A percentile compares a stretch with the other conserved stretches of the same genome.
These are phyloP conservation scores for Syncephalastrum sp. DNA, from an alignment of 371 early-diverging fungal species.

Conservation along the genomic window DNA sequence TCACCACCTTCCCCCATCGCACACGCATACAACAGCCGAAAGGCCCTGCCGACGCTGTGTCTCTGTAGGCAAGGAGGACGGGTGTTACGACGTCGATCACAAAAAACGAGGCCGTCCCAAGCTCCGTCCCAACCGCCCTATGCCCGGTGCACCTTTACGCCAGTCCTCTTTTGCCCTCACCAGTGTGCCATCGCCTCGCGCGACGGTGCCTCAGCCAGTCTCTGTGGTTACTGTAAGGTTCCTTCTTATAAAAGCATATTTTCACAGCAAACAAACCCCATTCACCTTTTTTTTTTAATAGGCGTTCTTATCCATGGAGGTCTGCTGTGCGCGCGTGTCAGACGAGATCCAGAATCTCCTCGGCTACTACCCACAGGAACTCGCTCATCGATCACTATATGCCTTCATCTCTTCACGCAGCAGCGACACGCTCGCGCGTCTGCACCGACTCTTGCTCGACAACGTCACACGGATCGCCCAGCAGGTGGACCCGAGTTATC, in stretches of 20 bases:
- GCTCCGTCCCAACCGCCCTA: constrained; percentile 46
- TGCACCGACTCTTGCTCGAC: constrained; percentile 47
- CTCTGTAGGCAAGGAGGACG: constrained; percentile 64
- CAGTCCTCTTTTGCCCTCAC: constrained; percentile 18
- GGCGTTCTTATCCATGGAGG: constrained; percentile 52
- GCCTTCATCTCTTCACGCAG: constrained; percentile 52
- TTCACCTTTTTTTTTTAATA: background rate
- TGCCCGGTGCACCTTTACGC: constrained; percentile 2
- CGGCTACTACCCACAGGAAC: constrained; percentile 63
- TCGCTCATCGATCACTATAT: constrained; percentile 57
- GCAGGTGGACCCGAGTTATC: constrained; percentile 11
- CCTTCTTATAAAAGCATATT: no score
- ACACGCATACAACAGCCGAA: constrained; percentile 39
- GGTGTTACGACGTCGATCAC: constrained; percentile 77
- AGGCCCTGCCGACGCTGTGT: constrained; percentile 77
- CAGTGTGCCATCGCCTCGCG: background rate
- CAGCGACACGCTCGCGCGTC: constrained; percentile 38
- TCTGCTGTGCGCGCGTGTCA: constrained; percentile 57
- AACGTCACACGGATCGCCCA: constrained; percentile 39
- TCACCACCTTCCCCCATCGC: background rate
- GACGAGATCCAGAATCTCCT: constrained; percentile 51
- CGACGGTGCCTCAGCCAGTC: constrained; percentile 5
- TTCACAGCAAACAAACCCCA: no score
- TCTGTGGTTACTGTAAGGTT: background rate
- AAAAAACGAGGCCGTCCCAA: constrained; percentile 81